Conservation (phyloP, 176 grass and related monocot species). For the Triticum urartu region DNA sequence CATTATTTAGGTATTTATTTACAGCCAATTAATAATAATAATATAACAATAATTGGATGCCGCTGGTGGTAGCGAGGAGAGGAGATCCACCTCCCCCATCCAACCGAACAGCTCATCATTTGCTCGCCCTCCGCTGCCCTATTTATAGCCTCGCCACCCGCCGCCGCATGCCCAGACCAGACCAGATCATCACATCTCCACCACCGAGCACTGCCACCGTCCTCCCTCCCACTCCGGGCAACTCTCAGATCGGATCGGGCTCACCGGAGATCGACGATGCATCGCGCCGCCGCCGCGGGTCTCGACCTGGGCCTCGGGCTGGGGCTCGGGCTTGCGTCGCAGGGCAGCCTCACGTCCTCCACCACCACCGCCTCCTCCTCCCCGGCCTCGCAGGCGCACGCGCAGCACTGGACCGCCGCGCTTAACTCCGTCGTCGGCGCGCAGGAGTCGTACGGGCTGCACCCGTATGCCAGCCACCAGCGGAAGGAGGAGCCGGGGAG, state of each 20-base stretch:
- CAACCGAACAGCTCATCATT: conserved; percentile 57
- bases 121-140: conserved; percentile 10
- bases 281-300: conserved; percentile 42
- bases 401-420: conserved; percentile 25
- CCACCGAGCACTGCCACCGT: not conserved
- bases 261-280: conserved; percentile 27
- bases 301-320: conserved; percentile 50
- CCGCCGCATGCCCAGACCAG: conserved; percentile 9
- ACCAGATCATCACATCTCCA: not conserved
- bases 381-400: not conserved
- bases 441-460: not conserved
- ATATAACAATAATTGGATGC: conserved; percentile 25
- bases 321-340: conserved; percentile 54
- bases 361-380: conserved; percentile 42
- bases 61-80: not conserved
- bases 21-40: not conserved
- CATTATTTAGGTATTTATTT: not conserved
- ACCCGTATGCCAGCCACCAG: not conserved
- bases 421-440: conserved; percentile 30
- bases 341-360: conserved; percentile 51
- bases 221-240: not conserved
- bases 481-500: not conserved
- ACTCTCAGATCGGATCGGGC: not conserved
- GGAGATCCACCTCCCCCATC: conserved; percentile 7
- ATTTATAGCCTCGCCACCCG: conserved; percentile 52